Evolutionary conservation across 2,329 filamentous ascomycete species (phyloP), one percentile per base, ranked within the genome.

Genomic region (Lasiodiplodia gonubiensis): DNA sequence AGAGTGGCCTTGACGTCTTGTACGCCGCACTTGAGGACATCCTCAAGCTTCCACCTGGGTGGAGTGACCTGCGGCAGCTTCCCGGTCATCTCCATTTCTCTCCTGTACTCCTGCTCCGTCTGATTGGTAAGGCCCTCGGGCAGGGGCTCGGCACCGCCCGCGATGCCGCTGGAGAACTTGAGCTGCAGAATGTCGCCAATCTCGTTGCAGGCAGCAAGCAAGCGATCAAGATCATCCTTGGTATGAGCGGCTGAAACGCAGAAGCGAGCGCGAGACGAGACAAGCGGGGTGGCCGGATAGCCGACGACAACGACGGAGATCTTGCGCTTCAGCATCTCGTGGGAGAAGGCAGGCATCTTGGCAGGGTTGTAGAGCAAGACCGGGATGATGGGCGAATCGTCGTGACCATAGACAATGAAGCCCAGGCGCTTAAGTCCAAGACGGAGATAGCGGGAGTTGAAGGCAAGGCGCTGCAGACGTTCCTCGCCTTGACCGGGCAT

Each of bases 371-470:
- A 99, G 33, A 99, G 89, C 75, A 97, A 87, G 72, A 99, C 80
- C 65, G 95, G 95, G 73, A 99, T 93, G 73, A 99, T 98, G 67
- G 95, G 95, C 5, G 94, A 97, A 81, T 99, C 95, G 76, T 99
- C 95, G 78, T 98, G 94, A 69, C 95, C 95, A 77, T 96, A 97
- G 66, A 97, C 91, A 76, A 99, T 99, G 82, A 93, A 94, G 60
- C 95, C 95, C 64, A 99, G 89, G 72, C 95, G 92, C 86, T 99
- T 99, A 75, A 99, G 88, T 72, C 95, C 95, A 33, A 99, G 89
- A 68, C 95, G 92, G n/a, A 99, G 92, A 78, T 99, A 99, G 55
- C 95, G 90, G 25, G 94, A 97, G 86, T 99, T 99, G 86, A 98
- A 99, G 60, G 94, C 94, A 72, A 99, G 91, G 73, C 95, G 90